Conservation (phyloP, 2,329 filamentous ascomycete genomes). For the Calonectria pauciramosa region DNA sequence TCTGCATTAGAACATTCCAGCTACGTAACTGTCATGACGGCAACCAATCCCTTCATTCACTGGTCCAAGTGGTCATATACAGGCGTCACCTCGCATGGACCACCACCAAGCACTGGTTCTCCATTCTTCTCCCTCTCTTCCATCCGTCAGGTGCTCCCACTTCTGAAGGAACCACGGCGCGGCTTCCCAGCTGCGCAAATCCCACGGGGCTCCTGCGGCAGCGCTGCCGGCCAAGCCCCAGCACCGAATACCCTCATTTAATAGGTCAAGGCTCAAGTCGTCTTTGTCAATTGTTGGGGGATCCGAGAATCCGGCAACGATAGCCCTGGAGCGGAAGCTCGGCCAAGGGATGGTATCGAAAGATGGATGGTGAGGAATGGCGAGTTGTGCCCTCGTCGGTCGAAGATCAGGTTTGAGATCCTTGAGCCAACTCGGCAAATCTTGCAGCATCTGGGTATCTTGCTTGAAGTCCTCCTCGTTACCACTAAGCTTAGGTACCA, state of each 20-base stretch:
- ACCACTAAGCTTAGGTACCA: not conserved
- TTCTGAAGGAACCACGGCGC: constrained; percentile 28
- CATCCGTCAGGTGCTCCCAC: constrained; percentile 18
- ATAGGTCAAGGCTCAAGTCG: constrained; percentile 11
- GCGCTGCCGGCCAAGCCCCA: not conserved
- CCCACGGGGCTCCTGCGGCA: not conserved
- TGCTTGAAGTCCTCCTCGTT: not conserved
- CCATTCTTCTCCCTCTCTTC: constrained; percentile 26
- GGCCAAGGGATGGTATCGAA: constrained; percentile 21
- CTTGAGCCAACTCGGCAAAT: not conserved
- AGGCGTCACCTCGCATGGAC: constrained; percentile 17
- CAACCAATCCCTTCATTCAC: not conserved
- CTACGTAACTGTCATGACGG: too few species aligned
- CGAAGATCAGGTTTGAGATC: constrained; percentile 6
- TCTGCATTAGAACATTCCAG: too few species aligned
- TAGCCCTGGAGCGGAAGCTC: constrained; percentile 15
- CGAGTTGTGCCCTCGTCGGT: constrained; percentile 12
- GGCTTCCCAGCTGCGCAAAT: constrained; percentile 29
- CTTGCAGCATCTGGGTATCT: not conserved
- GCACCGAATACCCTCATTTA: constrained; percentile 19
- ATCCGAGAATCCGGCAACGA: constrained; percentile 1
- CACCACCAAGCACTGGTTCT: constrained; percentile 26
- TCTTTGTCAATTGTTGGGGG: constrained; percentile 15
- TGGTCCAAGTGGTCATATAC: not conserved
- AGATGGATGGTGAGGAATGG: constrained; percentile 15